A percentile compares a stretch with the other conserved stretches of the same genome.
phyloP scores from a whole-genome alignment of 306 rosid genomes.

The Hippophae gyantsensis region DNA sequence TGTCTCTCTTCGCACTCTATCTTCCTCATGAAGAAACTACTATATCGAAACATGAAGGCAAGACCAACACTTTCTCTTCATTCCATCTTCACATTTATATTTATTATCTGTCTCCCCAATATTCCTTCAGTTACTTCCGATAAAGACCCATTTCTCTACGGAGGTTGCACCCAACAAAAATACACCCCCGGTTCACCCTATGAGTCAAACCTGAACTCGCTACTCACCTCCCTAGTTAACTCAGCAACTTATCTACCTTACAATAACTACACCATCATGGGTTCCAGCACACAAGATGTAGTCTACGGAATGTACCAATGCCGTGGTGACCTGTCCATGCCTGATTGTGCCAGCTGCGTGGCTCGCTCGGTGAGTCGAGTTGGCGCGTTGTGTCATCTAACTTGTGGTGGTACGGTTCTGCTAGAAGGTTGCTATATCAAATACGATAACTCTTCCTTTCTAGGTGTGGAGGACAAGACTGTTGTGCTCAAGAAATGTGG shows the following conservation, averaged over 20 bases:
- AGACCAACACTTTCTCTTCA: background rate
- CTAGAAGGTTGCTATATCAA: conserved; percentile 75
- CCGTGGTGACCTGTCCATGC: conserved; percentile 88
- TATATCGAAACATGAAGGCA: background rate
- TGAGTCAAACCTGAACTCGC: conserved; percentile 75
- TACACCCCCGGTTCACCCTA: conserved; percentile 51
- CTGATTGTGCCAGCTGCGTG: conserved; percentile 68
- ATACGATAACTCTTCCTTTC: conserved; percentile 57
- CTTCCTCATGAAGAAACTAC: background rate
- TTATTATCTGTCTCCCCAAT: conserved; percentile 7
- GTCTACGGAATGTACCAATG: conserved; percentile 79
- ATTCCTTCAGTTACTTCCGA: conserved; percentile 20
- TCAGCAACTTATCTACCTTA: conserved; percentile 82
- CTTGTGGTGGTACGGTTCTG: conserved; percentile 72
- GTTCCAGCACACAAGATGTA: conserved; percentile 36
- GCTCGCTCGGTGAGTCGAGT: conserved; percentile 39
- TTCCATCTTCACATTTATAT: conserved; percentile 2
- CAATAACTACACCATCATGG: conserved; percentile 68
- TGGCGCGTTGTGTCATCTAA: conserved; percentile 34
- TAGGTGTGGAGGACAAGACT: conserved; percentile 72
- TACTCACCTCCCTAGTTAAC: conserved; percentile 74
- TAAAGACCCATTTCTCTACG: conserved; percentile 52
- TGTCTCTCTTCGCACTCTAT: conserved; percentile 2
- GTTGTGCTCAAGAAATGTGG: conserved; percentile 76
- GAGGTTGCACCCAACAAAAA: conserved; percentile 71